These are phyloP conservation scores for Triticum dicoccoides DNA, from an alignment of 176 grass and related monocot genomes.

Conservation along the genomic window DNA sequence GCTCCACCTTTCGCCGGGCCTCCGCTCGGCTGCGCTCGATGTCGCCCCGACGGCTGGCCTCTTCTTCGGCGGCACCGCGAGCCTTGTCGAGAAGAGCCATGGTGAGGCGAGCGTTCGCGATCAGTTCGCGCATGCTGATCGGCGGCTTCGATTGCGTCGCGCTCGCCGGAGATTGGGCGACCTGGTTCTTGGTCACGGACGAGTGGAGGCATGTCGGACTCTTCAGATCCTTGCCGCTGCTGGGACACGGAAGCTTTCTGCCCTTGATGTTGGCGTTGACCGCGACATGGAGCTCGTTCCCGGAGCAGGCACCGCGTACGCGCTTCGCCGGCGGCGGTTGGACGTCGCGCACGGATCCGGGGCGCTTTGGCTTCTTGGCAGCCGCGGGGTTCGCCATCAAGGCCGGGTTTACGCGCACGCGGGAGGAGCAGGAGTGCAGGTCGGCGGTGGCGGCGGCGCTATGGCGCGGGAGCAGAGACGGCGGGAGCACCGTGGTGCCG, in stretches of 20 bases:
- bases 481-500: not conserved
- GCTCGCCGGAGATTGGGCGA: not conserved
- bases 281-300: not conserved
- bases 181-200: not conserved
- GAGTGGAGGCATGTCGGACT: not conserved
- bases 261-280: not conserved
- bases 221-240: not conserved
- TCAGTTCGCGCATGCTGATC: no score
- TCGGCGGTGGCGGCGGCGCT: not conserved
- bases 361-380: not conserved
- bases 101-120: no score
- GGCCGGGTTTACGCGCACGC: not conserved
- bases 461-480: not conserved
- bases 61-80: no score
- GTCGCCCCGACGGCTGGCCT: no score
- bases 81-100: no score
- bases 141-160: not conserved
- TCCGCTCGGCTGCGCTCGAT: not conserved
- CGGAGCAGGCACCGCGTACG: not conserved
- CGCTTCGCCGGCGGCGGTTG: not conserved
- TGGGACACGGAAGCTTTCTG: not conserved
- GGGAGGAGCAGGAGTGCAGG: not conserved
- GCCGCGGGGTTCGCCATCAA: not conserved
- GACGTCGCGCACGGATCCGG: no score
- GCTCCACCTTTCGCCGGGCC: not conserved